These are phyloP conservation scores for Nemania abortiva DNA, from an alignment of 2,329 filamentous ascomycete species.

Conservation along the genomic window DNA sequence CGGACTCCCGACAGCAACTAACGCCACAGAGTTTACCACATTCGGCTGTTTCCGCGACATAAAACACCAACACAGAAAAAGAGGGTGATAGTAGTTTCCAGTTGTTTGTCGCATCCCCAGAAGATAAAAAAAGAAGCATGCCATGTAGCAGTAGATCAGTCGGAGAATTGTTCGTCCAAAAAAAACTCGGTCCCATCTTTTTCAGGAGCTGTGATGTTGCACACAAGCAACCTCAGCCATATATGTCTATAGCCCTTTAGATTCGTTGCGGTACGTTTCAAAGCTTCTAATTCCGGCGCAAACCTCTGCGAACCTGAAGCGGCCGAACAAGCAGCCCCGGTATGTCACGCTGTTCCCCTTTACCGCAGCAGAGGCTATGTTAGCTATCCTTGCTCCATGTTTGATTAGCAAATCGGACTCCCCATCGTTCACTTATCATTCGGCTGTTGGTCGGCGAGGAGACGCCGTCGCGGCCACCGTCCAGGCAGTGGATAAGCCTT, in stretches of 20 bases:
- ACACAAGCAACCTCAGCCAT: constrained; percentile 40
- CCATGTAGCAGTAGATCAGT: constrained; percentile 31
- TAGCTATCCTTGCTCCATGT: constrained; percentile 44
- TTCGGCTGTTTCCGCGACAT: constrained; percentile 31
- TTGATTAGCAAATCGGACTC: constrained; percentile 45
- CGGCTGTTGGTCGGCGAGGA: constrained; percentile 27
- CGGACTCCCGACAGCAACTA: constrained; percentile 29
- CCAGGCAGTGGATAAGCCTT: constrained; percentile 26
- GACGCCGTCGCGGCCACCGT: constrained; percentile 22
- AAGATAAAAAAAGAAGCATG: constrained; percentile 21
- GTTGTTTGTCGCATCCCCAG: constrained; percentile 6
- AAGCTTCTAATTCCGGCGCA: constrained; percentile 42
- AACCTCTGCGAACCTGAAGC: constrained; percentile 37
- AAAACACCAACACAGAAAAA: constrained; percentile 1
- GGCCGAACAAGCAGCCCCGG: constrained; percentile 38
- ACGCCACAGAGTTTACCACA: constrained; percentile 33
- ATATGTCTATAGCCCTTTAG: constrained; percentile 39
- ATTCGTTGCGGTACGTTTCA: constrained; percentile 50
- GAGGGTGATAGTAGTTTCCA: constrained; percentile 9
- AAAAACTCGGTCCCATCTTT: constrained; percentile 22
- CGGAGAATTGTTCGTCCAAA: constrained; percentile 30
- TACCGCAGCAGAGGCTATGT: constrained; percentile 33
- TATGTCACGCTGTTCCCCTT: constrained; percentile 46
- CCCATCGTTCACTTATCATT: constrained; percentile 21
- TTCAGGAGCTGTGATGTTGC: constrained; percentile 47